phyloP scores from a whole-genome alignment of 2,329 filamentous ascomycete genomes.

The Ophiognomonia clavigignenti-juglandacearum region DNA sequence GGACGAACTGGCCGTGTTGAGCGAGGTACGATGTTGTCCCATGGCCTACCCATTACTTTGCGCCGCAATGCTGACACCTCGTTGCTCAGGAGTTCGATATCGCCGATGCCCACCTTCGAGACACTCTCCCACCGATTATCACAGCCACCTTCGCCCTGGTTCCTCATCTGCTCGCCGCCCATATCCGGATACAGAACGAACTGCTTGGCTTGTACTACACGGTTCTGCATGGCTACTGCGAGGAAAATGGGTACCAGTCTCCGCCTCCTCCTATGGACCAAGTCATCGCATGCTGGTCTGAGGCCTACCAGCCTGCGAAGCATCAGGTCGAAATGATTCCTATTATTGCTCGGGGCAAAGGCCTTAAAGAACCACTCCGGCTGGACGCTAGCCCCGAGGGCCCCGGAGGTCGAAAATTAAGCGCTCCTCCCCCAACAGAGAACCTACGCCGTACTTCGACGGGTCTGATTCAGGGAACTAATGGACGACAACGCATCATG shows the following conservation, averaged over 20 bases:
- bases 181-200: conserved; percentile 73
- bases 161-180: conserved; percentile 62
- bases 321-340: conserved; percentile 61
- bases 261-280: conserved; percentile 69
- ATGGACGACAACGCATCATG: conserved; percentile 30
- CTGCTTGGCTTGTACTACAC: conserved; percentile 77
- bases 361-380: conserved; percentile 46
- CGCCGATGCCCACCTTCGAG: conserved; percentile 69
- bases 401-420: conserved; percentile 17
- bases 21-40: conserved; percentile 43
- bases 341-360: conserved; percentile 63
- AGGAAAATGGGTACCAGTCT: conserved; percentile 63
- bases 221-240: conserved; percentile 66
- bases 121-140: conserved; percentile 67
- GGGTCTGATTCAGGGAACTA: conserved; percentile 34
- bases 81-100: conserved; percentile 60
- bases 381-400: conserved; percentile 27
- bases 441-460: conserved; percentile 35
- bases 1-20: conserved; percentile 59
- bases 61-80: conserved; percentile 11
- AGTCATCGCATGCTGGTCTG: conserved; percentile 63
- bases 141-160: conserved; percentile 68
- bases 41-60: not conserved
- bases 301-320: conserved; percentile 57
- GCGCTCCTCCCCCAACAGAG: conserved; percentile 20